A percentile compares a stretch with the other conserved stretches of the same genome.
These are phyloP conservation scores for Schizothecium vesticola DNA, from an alignment of 495 filamentous ascomycete species.

Conservation along the genomic window DNA sequence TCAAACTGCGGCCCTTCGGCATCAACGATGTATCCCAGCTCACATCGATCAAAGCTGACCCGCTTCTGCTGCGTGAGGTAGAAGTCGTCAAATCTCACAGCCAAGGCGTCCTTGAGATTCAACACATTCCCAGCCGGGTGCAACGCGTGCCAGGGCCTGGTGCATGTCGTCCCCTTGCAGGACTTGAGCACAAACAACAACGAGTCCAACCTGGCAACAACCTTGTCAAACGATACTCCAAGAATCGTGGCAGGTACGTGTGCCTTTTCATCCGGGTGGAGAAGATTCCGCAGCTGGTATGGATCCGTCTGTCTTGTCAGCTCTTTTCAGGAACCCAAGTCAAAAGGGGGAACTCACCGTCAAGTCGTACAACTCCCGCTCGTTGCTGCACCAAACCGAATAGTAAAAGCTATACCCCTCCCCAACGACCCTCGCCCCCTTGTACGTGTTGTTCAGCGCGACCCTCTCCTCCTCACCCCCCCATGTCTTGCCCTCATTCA, in stretches of 20 bases:
- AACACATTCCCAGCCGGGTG: constrained; percentile 47
- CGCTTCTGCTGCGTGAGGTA: constrained; percentile 44
- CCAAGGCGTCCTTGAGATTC: constrained; percentile 42
- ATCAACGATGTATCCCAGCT: constrained; percentile 54
- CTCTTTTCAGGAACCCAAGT: neutral
- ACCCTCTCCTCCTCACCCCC: constrained; percentile 14
- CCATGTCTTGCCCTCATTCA: constrained; percentile 44
- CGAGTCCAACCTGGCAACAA: constrained; percentile 52
- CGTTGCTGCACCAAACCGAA: constrained; percentile 60
- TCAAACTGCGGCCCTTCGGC: constrained; percentile 56
- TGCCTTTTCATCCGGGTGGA: constrained; percentile 27
- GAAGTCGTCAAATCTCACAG: constrained; percentile 49
- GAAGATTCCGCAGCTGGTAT: constrained; percentile 56
- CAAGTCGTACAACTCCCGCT: constrained; percentile 61
- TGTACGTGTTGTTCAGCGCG: constrained; percentile 57
- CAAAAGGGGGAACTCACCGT: constrained; percentile 30
- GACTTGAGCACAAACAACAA: constrained; percentile 61
- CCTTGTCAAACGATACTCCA: constrained; percentile 40
- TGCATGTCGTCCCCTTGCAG: constrained; percentile 53
- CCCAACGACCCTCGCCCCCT: constrained; percentile 53
- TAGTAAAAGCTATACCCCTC: constrained; percentile 56
- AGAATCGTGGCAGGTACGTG: constrained; percentile 28
- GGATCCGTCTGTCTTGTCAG: constrained; percentile 48
- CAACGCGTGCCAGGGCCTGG: constrained; percentile 53
- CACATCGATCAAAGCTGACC: constrained; percentile 54